Conservation (phyloP, 2,329 filamentous ascomycete genomes). For the Decorospora gaudefroyi region DNA sequence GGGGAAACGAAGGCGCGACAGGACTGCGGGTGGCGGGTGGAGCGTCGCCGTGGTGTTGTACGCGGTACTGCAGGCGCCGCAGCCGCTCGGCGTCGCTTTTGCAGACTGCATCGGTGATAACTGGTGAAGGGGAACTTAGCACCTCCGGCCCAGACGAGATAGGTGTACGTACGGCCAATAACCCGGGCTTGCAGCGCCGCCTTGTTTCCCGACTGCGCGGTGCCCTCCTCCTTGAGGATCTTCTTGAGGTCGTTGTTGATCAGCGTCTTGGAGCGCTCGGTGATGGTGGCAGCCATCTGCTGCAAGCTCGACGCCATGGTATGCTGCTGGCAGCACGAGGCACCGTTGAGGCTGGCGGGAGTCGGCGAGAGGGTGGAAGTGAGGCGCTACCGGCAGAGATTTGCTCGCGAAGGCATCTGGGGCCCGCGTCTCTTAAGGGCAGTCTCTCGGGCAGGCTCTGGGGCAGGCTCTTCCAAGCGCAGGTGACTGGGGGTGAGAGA, state of each 20-base stretch:
- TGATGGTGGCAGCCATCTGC: constrained; percentile 46
- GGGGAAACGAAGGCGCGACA: constrained; percentile 20
- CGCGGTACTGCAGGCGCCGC: constrained; percentile 48
- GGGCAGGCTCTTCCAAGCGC: not conserved
- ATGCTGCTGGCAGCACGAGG: constrained; percentile 8
- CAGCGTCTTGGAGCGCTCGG: constrained; percentile 58
- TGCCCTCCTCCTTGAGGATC: constrained; percentile 73
- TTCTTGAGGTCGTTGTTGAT: constrained; percentile 71
- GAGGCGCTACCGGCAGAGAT: constrained; percentile 21
- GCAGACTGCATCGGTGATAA: constrained; percentile 45
- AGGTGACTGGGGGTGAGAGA: constrained; percentile 18
- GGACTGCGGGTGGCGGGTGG: constrained; percentile 30
- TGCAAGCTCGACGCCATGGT: constrained; percentile 49
- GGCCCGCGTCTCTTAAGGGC: constrained; percentile 1
- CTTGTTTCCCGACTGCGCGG: constrained; percentile 80
- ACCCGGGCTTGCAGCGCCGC: constrained; percentile 78
- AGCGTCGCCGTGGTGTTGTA: constrained; percentile 49
- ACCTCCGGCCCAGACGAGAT: too few species aligned
- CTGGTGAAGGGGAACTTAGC: constrained; percentile 41
- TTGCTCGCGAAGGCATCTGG: constrained; percentile 19
- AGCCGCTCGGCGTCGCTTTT: constrained; percentile 44
- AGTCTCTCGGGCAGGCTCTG: too few species aligned
- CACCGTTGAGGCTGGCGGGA: constrained; percentile 8
- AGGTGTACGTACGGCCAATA: constrained; percentile 73
- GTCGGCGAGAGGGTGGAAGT: constrained; percentile 5